Evolutionary conservation across 1,284 basidiomycete species (phyloP).

Genomic region (Cutaneotrichosporon sp.): DNA sequence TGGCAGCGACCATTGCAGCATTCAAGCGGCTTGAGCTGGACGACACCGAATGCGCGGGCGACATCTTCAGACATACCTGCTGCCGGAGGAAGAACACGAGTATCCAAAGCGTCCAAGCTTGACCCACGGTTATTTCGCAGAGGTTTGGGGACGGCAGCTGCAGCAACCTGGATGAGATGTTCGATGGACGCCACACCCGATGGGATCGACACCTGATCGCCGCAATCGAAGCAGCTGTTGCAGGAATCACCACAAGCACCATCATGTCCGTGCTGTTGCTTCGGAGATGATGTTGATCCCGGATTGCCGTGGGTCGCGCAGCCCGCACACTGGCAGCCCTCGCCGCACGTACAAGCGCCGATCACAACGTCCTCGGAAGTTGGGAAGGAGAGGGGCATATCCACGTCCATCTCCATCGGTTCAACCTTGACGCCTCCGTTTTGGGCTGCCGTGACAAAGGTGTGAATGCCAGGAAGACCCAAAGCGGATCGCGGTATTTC

Average conservation of each 20-base stretch:
- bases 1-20: slow-evolving; percentile 49
- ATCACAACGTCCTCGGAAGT: slow-evolving; percentile 42
- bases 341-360: slow-evolving; percentile 47
- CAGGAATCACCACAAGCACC: slow-evolving; percentile 36
- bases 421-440: slow-evolving; percentile 34
- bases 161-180: slow-evolving; percentile 44
- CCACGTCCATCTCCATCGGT: slow-evolving; percentile 32
- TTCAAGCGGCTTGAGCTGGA: slow-evolving; percentile 45
- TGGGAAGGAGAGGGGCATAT: slow-evolving; percentile 37
- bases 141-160: slow-evolving; percentile 38
- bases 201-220: slow-evolving; percentile 40
- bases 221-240: slow-evolving; percentile 42
- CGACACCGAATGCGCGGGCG: slow-evolving; percentile 37
- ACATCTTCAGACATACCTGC: slow-evolving; percentile 34
- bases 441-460: slow-evolving; percentile 35
- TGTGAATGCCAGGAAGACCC: slow-evolving; percentile 40
- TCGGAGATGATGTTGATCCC: slow-evolving; percentile 11
- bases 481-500: slow-evolving; percentile 39
- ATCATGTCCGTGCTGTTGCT: slow-evolving; percentile 18
- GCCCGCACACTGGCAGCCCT: slow-evolving; percentile 46
- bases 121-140: not conserved
- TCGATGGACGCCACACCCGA: slow-evolving; percentile 44
- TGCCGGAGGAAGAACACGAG: slow-evolving; percentile 35
- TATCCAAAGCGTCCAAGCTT: slow-evolving; percentile 37
- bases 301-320: slow-evolving; percentile 42